Evolutionary conservation across 139 green algal genomes (phyloP).

Genomic region (Diplosphaera chodatii): DNA sequence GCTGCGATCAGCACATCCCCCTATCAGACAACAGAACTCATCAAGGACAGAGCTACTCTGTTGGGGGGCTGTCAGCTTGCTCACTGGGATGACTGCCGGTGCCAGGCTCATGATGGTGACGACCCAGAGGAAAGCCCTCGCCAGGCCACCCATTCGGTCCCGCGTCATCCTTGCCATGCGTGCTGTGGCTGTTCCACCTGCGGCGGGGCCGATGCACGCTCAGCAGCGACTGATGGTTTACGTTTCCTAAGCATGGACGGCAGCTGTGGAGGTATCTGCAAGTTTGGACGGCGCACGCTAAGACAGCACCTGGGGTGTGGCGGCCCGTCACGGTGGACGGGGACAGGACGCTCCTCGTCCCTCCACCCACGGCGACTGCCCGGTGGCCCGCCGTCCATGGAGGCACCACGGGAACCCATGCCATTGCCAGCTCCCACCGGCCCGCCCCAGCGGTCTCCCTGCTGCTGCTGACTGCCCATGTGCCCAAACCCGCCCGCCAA

Average conservation of each 20-base stretch:
- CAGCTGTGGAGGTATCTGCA: too few species aligned
- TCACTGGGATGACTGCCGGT: neutral
- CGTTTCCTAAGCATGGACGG: too few species aligned
- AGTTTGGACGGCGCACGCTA: too few species aligned
- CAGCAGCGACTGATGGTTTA: too few species aligned
- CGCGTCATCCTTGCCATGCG: neutral
- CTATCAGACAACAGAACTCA: too few species aligned
- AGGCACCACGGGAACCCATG: too few species aligned
- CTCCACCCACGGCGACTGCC: neutral
- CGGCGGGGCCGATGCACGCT: too few species aligned
- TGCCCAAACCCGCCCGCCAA: neutral
- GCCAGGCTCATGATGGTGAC: neutral
- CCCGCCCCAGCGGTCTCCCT: neutral
- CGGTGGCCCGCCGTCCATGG: neutral
- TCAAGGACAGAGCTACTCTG: too few species aligned
- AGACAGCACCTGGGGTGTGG: neutral
- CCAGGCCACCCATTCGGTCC: conserved; percentile 15
- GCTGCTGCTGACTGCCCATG: neutral
- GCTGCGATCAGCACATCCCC: too few species aligned
- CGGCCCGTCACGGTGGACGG: neutral
- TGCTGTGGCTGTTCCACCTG: too few species aligned
- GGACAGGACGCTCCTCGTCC: neutral
- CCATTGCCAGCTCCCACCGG: neutral
- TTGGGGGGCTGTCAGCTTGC: too few species aligned
- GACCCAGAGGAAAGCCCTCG: neutral